Evolutionary conservation across 23 red algal species (phyloP), one percentile per base, ranked within the genome.

Genomic region (Gracilaria gracilis): DNA sequence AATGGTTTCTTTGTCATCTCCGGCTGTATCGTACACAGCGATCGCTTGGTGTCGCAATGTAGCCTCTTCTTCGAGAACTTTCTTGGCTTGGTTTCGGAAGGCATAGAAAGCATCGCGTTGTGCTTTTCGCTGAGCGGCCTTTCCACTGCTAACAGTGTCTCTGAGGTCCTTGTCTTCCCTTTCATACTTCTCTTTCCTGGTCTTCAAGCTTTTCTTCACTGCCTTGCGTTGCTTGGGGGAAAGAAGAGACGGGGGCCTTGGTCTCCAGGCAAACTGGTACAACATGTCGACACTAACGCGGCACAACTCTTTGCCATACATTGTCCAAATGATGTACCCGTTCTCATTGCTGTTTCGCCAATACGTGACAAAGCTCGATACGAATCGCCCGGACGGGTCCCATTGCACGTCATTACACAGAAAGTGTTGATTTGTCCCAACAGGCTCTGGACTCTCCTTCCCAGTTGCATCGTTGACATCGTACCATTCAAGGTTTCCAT

Each of bases 341-440:
- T 95, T 94, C 50, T 99, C 97, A 61, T 87, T 95, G 57, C 75
- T 80, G 61, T 84, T 95, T 16, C 90, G 86, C 86, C 79, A 83
- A 50, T 61, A 94, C 23, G 91, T 90, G 7, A 96, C 92, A 66
- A 78, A 91, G 31, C 91, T 92, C 17, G 91, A 50, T 9, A 99
- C 86, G 64, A 99, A 99, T 17, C 97, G 79, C 23, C 97, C 97
- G 4, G 90, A 91, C 29, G 93, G 85, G 87, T 99, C 97, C 97
- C 97, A 99, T 73, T 94, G 85, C 33, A 95, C 74, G 35, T 99
- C 87, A 24, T 91, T 91, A 76, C 93, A 95, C 7, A 77, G 62
- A 47, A 95, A 99, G 80, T 99, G 97, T 38, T 99, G 94, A 61
- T 89, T 79, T 20, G 90, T 36, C 40, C 95, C 90, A 36, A 99